Percentiles rank a stretch among this genome's conserved stretches.
phyloP scores from a whole-genome alignment of 2,329 filamentous ascomycete genomes.

The Colletotrichum noveboracense region DNA sequence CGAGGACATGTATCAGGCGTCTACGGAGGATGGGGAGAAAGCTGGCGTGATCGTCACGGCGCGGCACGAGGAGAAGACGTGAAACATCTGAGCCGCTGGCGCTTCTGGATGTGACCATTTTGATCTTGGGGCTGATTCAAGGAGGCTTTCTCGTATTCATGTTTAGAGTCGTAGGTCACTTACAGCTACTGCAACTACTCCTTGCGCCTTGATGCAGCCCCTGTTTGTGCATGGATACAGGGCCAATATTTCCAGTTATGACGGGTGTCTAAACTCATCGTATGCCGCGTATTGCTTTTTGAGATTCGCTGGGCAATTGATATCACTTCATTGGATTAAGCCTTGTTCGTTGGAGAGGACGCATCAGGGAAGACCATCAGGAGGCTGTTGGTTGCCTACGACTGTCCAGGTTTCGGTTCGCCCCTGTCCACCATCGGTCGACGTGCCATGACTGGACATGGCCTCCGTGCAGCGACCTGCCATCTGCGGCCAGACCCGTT shows the following conservation, averaged over 20 bases:
- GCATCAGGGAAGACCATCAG: neutral
- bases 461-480: neutral
- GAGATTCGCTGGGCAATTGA: neutral
- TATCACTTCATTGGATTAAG: neutral
- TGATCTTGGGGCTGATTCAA: neutral
- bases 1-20: neutral
- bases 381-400: neutral
- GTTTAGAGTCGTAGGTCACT: neutral
- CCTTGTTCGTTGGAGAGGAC: neutral
- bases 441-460: neutral
- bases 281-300: neutral
- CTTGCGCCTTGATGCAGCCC: neutral
- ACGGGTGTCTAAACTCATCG: neutral
- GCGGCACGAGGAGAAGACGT: conserved; percentile 8
- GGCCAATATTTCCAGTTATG: neutral
- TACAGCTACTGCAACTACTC: neutral
- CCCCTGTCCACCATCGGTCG: neutral
- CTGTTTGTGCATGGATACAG: neutral
- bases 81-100: neutral
- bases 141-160: neutral
- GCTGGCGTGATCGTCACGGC: neutral
- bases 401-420: neutral
- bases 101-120: neutral
- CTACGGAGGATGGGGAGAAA: neutral
- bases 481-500: neutral